A percentile compares a stretch with the other conserved stretches of the same genome.
Conservation (phyloP, 2,329 filamentous ascomycete genomes). For the Colletotrichum filicis region DNA sequence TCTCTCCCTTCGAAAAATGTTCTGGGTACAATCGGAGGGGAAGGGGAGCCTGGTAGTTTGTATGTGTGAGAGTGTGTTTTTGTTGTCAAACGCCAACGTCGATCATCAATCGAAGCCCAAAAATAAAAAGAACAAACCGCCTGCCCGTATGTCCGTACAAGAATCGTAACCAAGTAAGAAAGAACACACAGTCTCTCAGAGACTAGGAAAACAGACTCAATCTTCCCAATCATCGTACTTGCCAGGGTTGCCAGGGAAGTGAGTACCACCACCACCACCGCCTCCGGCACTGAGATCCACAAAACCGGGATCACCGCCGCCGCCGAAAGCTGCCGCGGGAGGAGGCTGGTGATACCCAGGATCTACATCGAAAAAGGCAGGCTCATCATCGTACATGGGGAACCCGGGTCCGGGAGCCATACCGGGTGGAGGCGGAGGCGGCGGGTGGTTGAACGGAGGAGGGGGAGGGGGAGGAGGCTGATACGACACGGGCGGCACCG, state of each 20-base stretch:
- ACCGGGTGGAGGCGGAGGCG: constrained; percentile 17
- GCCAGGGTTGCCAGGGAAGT: constrained; percentile 6
- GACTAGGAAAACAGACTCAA: not conserved
- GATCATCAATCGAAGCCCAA: not conserved
- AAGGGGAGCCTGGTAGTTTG: not conserved
- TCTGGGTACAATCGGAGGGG: constrained; percentile 3
- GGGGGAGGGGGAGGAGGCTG: not conserved
- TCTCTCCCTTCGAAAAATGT: constrained; percentile 26
- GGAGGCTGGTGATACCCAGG: not conserved
- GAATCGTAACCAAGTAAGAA: not conserved
- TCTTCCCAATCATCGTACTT: constrained; percentile 32
- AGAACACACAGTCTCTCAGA: not conserved
- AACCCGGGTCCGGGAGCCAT: not conserved
- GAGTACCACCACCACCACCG: constrained; percentile 9
- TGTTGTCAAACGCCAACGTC: not conserved
- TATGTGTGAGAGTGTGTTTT: not conserved
- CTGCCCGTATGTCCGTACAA: not conserved
- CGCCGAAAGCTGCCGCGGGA: not conserved
- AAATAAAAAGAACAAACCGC: not conserved
- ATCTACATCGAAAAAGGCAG: not conserved
- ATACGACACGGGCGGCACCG: constrained; percentile 2
- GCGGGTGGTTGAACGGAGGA: constrained; percentile 7
- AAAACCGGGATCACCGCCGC: constrained; percentile 24
- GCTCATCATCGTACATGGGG: constrained; percentile 3
- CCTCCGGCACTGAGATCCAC: constrained; percentile 28